Conservation (phyloP, 2,329 filamentous ascomycete genomes). For the Apiospora rasikravindrae region DNA sequence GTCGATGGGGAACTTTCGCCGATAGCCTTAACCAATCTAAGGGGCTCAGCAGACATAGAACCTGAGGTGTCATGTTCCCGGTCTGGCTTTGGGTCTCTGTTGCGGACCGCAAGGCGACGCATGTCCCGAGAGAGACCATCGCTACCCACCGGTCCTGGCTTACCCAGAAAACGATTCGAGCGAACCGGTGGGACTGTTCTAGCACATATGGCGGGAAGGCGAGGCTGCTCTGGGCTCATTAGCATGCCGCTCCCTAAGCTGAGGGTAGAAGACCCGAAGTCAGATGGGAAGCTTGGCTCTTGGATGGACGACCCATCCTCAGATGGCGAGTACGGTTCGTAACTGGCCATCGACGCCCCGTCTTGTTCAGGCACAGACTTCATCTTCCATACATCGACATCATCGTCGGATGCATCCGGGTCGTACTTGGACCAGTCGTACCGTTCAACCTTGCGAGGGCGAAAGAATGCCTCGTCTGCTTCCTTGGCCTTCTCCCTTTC, state of each 20-base stretch:
- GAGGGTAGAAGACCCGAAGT: neutral
- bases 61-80: neutral
- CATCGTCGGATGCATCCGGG: slow-evolving; percentile 12
- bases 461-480: neutral
- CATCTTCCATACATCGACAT: slow-evolving; percentile 14
- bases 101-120: neutral
- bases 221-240: slow-evolving; percentile 10
- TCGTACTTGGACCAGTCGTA: slow-evolving; percentile 9
- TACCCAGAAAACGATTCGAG: neutral
- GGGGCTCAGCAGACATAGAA: neutral
- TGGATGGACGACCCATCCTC: neutral
- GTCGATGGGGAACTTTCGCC: neutral
- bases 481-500: neutral
- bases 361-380: neutral
- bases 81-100: neutral
- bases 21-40: neutral
- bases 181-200: neutral
- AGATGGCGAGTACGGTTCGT: neutral
- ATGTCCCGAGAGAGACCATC: neutral
- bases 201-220: neutral
- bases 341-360: neutral
- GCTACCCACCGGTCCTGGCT: neutral
- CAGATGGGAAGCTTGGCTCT: neutral
- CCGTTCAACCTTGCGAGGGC: slow-evolving; percentile 7
- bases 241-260: neutral